phyloP scores from a whole-genome alignment of 2,329 filamentous ascomycete genomes.

The Dothideomycetidae sp. region DNA sequence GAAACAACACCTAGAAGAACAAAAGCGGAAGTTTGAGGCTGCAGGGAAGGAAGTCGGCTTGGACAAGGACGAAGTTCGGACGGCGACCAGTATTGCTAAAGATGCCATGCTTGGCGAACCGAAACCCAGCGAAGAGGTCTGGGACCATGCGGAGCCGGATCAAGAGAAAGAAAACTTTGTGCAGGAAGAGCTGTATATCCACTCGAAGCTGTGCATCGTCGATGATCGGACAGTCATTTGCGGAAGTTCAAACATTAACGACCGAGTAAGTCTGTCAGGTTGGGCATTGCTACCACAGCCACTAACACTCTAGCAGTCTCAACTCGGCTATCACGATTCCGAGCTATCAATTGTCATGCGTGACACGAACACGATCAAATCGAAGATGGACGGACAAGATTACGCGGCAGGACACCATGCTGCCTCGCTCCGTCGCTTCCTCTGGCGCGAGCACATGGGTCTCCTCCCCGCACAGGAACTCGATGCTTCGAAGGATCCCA shows the following conservation, averaged over 20 bases:
- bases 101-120: constrained; percentile 64
- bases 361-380: constrained; percentile 57
- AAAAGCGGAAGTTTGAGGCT: constrained; percentile 32
- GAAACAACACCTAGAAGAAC: constrained; percentile 31
- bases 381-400: constrained; percentile 62
- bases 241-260: constrained; percentile 59
- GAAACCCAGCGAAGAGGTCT: constrained; percentile 53
- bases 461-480: constrained; percentile 58
- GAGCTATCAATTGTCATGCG: constrained; percentile 85
- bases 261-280: constrained; percentile 45
- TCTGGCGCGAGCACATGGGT: constrained; percentile 86
- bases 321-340: constrained; percentile 78
- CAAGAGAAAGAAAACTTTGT: constrained; percentile 78
- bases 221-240: constrained; percentile 78
- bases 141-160: constrained; percentile 48
- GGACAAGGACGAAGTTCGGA: constrained; percentile 13
- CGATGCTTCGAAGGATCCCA: constrained; percentile 52
- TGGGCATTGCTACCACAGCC: constrained; percentile 1
- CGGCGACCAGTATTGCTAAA: constrained; percentile 53
- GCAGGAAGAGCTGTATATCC: constrained; percentile 91
- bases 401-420: constrained; percentile 73
- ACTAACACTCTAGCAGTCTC: constrained; percentile 33
- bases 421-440: constrained; percentile 60
- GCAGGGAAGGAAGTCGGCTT: constrained; percentile 27
- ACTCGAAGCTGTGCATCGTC: constrained; percentile 71